Conservation (phyloP, 495 filamentous ascomycete species). For the Trichoderma virens region DNA sequence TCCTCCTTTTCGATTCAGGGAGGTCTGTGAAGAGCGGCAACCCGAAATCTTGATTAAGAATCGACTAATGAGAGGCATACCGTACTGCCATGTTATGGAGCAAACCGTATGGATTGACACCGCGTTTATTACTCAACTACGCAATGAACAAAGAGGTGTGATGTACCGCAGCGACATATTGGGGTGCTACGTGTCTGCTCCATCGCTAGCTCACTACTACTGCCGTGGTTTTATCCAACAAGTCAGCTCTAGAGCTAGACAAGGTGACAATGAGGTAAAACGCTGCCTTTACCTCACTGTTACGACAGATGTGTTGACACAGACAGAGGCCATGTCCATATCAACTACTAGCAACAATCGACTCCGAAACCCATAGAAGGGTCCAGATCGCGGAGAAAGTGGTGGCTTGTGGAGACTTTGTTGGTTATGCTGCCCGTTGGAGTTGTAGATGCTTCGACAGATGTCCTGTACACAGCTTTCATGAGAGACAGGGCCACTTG, state of each 20-base stretch:
- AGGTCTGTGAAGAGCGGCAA: constrained; percentile 54
- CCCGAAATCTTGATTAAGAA: neutral
- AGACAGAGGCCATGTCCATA: too few relatives aligned
- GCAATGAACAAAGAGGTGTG: too few relatives aligned
- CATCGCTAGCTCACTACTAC: neutral
- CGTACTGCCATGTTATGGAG: neutral
- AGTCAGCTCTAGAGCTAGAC: neutral
- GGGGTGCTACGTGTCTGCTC: neutral
- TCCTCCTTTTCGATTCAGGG: constrained; percentile 94
- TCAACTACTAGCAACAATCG: too few relatives aligned
- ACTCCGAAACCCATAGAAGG: too few relatives aligned
- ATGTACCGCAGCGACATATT: neutral
- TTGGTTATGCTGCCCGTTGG: too few relatives aligned
- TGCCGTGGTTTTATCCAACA: neutral
- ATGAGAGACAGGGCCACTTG: too few relatives aligned
- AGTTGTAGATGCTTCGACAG: too few relatives aligned
- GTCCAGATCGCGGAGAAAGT: too few relatives aligned
- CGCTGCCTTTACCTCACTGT: neutral
- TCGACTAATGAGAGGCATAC: neutral
- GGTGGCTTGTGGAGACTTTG: too few relatives aligned
- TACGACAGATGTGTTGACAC: neutral
- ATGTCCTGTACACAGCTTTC: neutral
- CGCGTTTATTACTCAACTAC: neutral
- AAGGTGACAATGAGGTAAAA: neutral
- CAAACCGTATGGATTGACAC: too few relatives aligned